Conservation (phyloP, 2,329 filamentous ascomycete genomes). For the Fusarium sp. region DNA sequence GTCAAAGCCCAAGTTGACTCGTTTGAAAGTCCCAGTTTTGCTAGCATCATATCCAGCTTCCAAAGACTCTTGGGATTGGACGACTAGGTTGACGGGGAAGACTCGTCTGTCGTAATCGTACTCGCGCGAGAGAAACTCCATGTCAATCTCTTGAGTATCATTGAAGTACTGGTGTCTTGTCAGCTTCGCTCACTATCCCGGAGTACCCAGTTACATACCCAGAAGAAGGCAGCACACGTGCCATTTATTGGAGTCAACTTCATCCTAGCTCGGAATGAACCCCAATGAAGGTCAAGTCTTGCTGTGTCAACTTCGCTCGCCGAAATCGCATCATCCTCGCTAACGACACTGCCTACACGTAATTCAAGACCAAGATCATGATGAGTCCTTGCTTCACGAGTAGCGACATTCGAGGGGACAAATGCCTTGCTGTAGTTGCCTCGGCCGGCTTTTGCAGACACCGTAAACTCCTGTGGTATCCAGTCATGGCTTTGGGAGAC, state of each 20-base stretch:
- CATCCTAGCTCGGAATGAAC: slow-evolving; percentile 75
- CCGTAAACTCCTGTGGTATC: slow-evolving; percentile 74
- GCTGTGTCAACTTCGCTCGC: slow-evolving; percentile 72
- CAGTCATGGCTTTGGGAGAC: slow-evolving; percentile 68
- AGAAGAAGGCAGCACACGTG: slow-evolving; percentile 84
- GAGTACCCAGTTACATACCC: slow-evolving; percentile 62
- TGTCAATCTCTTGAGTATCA: slow-evolving; percentile 82
- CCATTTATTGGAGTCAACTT: slow-evolving; percentile 69
- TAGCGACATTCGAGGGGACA: slow-evolving; percentile 64
- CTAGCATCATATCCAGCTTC: slow-evolving; percentile 71
- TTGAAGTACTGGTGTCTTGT: slow-evolving; percentile 71
- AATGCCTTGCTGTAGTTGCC: slow-evolving; percentile 76
- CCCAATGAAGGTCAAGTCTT: slow-evolving; percentile 73
- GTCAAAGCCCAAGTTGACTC: slow-evolving; percentile 71
- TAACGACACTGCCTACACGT: slow-evolving; percentile 59
- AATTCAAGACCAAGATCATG: slow-evolving; percentile 65
- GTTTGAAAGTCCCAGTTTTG: slow-evolving; percentile 66
- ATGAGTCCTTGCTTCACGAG: slow-evolving; percentile 45
- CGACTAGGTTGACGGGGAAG: slow-evolving; percentile 77
- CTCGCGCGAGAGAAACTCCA: slow-evolving; percentile 79
- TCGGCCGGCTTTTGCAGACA: slow-evolving; percentile 65
- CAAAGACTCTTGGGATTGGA: slow-evolving; percentile 73
- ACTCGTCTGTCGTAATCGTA: slow-evolving; percentile 62
- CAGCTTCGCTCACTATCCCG: background rate
- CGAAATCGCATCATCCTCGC: slow-evolving; percentile 63